phyloP scores from a whole-genome alignment of 106 monocot genomes.

The Dioscorea dumetorum region DNA sequence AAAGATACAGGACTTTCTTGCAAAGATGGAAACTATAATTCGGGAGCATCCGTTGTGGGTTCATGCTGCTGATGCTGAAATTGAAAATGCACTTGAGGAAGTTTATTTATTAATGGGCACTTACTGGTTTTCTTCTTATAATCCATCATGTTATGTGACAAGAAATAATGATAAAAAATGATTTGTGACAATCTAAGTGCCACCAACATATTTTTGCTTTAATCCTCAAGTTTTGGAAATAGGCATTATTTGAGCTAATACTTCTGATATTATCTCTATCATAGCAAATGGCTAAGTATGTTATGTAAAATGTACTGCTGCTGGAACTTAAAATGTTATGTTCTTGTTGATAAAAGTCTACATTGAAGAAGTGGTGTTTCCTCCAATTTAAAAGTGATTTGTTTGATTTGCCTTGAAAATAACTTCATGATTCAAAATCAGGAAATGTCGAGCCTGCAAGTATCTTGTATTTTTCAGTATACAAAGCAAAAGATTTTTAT shows the following conservation, averaged over 20 bases:
- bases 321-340: too few species aligned
- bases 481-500: neutral
- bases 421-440: too few species aligned
- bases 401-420: too few species aligned
- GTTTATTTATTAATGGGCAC: neutral
- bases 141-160: neutral
- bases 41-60: conserved; percentile 31
- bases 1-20: conserved; percentile 25
- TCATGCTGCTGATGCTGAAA: conserved; percentile 31
- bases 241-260: neutral
- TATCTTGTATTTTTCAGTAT: too few species aligned
- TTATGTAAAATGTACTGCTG: too few species aligned
- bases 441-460: too few species aligned
- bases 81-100: conserved; percentile 33
- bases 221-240: neutral
- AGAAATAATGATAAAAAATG: neutral
- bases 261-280: neutral
- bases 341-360: too few species aligned
- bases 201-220: too few species aligned
- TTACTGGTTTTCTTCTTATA: too few species aligned
- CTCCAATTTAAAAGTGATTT: too few species aligned
- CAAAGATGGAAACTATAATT: conserved; percentile 21
- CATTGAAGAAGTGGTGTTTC: too few species aligned
- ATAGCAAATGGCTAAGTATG: neutral
- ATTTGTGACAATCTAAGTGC: neutral